Conservation (phyloP, 441 rosid species). For the Cnidoscolus chayamansa region DNA sequence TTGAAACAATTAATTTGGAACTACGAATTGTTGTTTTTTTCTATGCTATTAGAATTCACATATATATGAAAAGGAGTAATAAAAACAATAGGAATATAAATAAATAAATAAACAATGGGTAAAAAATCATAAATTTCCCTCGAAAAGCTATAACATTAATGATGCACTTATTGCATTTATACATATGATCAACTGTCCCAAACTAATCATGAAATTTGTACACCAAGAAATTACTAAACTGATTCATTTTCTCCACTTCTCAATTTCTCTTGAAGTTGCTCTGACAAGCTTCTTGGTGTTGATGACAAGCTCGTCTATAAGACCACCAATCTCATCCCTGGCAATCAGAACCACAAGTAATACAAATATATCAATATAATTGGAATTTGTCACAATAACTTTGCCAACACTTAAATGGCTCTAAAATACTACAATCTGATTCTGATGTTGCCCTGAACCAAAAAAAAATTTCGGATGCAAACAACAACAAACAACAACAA, state of each 20-base stretch:
- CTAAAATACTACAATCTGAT: not conserved
- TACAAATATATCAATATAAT: not conserved
- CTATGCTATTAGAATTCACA: no score
- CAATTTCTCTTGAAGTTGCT: slow-evolving; percentile 66
- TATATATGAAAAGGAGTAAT: no score
- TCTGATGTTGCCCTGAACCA: not conserved
- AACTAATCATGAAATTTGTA: slow-evolving; percentile 7
- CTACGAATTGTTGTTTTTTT: no score
- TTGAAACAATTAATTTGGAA: no score
- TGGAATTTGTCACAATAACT: not conserved
- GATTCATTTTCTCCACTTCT: slow-evolving; percentile 72
- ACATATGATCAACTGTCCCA: slow-evolving; percentile 5
- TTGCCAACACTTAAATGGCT: not conserved
- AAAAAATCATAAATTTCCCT: no score
- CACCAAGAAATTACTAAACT: slow-evolving; percentile 1
- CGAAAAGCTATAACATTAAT: not conserved
- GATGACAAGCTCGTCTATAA: slow-evolving; percentile 55
- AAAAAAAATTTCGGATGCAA: not conserved
- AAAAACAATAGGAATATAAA: no score
- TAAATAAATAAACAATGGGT: no score
- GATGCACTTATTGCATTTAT: not conserved
- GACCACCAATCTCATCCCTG: slow-evolving; percentile 63
- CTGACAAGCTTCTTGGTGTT: slow-evolving; percentile 60
- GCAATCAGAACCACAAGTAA: slow-evolving; percentile 11
- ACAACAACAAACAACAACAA: no score